A percentile compares a stretch with the other conserved stretches of the same genome.
Conservation (phyloP, 352 stramenopile species). For the Saprolegnia diclina region DNA sequence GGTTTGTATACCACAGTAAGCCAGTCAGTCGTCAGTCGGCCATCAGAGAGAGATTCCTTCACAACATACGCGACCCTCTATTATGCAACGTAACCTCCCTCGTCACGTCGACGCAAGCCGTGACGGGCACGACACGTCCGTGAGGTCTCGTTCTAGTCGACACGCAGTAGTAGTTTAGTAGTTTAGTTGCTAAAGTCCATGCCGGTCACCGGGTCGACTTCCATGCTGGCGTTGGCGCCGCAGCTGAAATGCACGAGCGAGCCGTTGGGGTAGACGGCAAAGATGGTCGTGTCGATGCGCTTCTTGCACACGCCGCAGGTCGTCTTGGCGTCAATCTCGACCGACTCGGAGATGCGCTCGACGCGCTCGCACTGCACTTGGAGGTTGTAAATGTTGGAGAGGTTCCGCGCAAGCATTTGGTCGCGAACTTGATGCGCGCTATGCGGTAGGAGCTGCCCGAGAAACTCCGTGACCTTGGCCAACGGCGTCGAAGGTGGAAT, state of each 20-base stretch:
- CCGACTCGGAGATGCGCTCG: constrained; percentile 63
- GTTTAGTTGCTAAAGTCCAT: constrained; percentile 45
- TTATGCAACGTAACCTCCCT: no score
- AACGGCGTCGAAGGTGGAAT: constrained; percentile 65
- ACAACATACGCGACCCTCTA: no score
- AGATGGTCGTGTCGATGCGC: constrained; percentile 84
- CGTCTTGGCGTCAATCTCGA: constrained; percentile 79
- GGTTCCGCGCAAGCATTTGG: constrained; percentile 65
- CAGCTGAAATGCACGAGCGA: constrained; percentile 87
- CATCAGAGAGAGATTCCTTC: no score
- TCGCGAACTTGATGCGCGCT: constrained; percentile 67
- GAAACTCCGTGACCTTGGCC: constrained; percentile 79
- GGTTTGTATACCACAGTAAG: no score
- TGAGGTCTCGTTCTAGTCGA: background rate
- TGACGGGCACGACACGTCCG: background rate
- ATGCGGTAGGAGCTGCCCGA: constrained; percentile 69
- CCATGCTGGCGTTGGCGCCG: constrained; percentile 68
- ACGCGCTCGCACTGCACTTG: constrained; percentile 84
- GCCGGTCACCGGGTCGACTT: constrained; percentile 73
- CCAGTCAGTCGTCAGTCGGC: no score
- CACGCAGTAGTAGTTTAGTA: background rate
- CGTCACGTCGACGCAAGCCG: no score
- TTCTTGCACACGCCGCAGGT: constrained; percentile 79
- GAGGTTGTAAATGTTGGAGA: constrained; percentile 87
- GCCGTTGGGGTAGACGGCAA: constrained; percentile 79